Evolutionary conservation across 106 monocot genomes (phyloP).

Genomic region (Apostasia ramifera): DNA sequence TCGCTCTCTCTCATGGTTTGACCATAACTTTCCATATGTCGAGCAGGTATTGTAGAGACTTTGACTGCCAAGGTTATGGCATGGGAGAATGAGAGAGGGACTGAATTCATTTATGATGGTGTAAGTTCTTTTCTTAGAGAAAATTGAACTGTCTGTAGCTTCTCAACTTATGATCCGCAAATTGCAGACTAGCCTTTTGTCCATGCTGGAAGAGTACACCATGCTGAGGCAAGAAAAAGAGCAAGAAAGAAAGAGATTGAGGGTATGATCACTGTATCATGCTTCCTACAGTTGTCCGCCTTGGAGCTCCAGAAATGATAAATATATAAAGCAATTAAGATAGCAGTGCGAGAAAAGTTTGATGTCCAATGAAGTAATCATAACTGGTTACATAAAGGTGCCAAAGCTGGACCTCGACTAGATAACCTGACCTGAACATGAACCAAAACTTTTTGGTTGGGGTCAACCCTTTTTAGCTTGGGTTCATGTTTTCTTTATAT

Average conservation of each 20-base stretch:
- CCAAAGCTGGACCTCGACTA: too few relatives aligned
- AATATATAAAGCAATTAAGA: too few relatives aligned
- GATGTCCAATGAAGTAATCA: too few relatives aligned
- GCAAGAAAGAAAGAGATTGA: slow-evolving; percentile 55
- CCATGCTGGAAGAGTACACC: slow-evolving; percentile 73
- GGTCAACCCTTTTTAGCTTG: too few relatives aligned
- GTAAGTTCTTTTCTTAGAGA: slow-evolving; percentile 26
- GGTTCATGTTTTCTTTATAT: too few relatives aligned
- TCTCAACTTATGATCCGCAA: neutral
- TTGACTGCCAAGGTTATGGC: slow-evolving; percentile 42
- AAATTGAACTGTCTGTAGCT: neutral
- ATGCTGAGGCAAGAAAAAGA: slow-evolving; percentile 66
- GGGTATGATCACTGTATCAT: slow-evolving; percentile 20
- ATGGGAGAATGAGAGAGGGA: slow-evolving; percentile 79
- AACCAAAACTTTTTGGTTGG: too few relatives aligned
- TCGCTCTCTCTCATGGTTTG: neutral
- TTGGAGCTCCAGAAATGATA: neutral
- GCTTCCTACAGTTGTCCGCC: neutral
- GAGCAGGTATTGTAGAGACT: slow-evolving; percentile 57
- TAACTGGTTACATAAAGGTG: too few relatives aligned
- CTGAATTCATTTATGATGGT: slow-evolving; percentile 66
- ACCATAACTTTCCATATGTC: neutral
- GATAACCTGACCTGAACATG: too few relatives aligned
- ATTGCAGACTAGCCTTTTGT: slow-evolving; percentile 45
- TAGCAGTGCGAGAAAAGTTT: too few relatives aligned